Conservation (phyloP, 768 basidiomycete genomes). For the Clavulina sp. region DNA sequence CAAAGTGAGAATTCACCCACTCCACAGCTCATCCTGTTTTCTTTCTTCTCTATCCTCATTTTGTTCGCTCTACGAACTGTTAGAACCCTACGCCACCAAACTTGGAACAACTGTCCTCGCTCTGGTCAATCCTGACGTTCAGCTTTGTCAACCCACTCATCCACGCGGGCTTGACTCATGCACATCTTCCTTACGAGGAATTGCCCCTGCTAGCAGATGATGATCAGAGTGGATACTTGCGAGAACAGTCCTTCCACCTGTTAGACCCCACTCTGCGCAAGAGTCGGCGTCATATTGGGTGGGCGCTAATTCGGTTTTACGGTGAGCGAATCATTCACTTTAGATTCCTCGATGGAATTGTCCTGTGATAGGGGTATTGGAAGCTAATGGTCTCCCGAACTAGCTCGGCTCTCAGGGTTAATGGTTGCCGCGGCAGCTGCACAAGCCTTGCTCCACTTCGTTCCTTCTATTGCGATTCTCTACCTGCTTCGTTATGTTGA, state of each 20-base stretch:
- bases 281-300: slow-evolving; percentile 17
- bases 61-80: not conserved
- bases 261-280: slow-evolving; percentile 18
- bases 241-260: slow-evolving; percentile 15
- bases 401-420: too few species aligned
- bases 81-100: slow-evolving; percentile 23
- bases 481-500: slow-evolving; percentile 40
- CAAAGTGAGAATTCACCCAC: slow-evolving; percentile 25
- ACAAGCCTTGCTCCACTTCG: too few species aligned
- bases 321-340: too few species aligned
- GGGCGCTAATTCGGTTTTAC: slow-evolving; percentile 16
- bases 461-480: slow-evolving; percentile 24
- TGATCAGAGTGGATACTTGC: slow-evolving; percentile 18
- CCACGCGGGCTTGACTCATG: slow-evolving; percentile 25
- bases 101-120: slow-evolving; percentile 34
- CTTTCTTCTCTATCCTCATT: not conserved
- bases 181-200: slow-evolving; percentile 27
- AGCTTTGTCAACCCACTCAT: slow-evolving; percentile 39
- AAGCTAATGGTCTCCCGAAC: slow-evolving; percentile 26
- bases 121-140: slow-evolving; percentile 28
- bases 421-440: too few species aligned
- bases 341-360: too few species aligned
- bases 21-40: too few species aligned
- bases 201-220: slow-evolving; percentile 33
- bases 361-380: too few species aligned